Evolutionary conservation across 192 early-diverging fungal genomes (phyloP).

Genomic region (Coemansia sp.): DNA sequence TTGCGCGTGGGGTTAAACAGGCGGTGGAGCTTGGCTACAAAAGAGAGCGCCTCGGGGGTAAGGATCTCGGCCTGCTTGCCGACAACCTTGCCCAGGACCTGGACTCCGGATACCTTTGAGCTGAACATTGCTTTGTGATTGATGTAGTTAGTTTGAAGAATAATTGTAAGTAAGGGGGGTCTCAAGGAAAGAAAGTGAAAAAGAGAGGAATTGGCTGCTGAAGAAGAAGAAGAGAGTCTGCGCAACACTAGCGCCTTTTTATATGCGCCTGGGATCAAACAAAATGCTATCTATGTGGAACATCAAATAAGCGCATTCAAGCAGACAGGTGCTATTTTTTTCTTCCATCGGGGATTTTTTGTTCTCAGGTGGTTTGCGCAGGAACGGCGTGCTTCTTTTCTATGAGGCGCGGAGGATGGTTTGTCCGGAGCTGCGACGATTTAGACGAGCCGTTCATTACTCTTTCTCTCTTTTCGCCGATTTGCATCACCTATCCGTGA

Average conservation of each 20-base stretch:
- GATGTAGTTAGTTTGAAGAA: background rate
- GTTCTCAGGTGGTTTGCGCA: background rate
- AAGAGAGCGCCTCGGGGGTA: slow-evolving; percentile 74
- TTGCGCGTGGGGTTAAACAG: slow-evolving; percentile 89
- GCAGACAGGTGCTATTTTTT: background rate
- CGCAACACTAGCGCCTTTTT: background rate
- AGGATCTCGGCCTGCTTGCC: slow-evolving; percentile 74
- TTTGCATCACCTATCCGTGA: background rate
- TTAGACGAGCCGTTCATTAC: no score
- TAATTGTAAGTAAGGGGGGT: background rate
- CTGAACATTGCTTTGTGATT: slow-evolving; percentile 33
- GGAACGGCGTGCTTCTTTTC: background rate
- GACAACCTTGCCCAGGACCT: slow-evolving; percentile 67
- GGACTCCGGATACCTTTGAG: slow-evolving; percentile 67
- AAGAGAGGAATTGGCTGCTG: background rate
- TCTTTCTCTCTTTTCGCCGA: background rate
- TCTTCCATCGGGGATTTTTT: slow-evolving; percentile 1
- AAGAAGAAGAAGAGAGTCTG: background rate
- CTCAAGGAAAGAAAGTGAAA: background rate
- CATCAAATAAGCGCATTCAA: background rate
- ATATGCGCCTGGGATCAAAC: background rate
- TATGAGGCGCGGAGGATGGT: no score
- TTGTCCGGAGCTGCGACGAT: no score
- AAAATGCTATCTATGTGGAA: background rate
- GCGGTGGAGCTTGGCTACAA: slow-evolving; percentile 88